Percentiles rank a stretch among this genome's conserved stretches.
phyloP scores from a whole-genome alignment of 2,329 filamentous ascomycete species.

The Fusarium sambucinum region DNA sequence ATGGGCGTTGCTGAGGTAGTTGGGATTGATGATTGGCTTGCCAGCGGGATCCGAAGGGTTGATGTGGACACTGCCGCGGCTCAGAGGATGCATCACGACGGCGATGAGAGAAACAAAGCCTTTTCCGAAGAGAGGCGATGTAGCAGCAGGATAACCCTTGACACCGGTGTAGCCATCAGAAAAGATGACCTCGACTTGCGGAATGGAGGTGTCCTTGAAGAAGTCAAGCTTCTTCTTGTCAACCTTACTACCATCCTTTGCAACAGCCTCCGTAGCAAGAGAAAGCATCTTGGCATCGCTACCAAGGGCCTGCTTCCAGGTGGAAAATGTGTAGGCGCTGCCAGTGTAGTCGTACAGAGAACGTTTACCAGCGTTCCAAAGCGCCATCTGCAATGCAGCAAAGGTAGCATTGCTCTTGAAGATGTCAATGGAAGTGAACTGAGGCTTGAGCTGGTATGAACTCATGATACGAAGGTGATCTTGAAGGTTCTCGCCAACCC shows the following conservation, averaged over 20 bases:
- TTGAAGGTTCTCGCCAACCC: conserved; percentile 61
- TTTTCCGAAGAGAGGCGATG: conserved; percentile 35
- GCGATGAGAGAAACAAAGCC: conserved; percentile 62
- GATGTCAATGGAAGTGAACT: conserved; percentile 31
- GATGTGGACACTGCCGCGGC: conserved; percentile 43
- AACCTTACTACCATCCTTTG: conserved; percentile 48
- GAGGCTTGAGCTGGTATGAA: conserved; percentile 50
- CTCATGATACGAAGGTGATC: conserved; percentile 53
- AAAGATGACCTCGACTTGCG: conserved; percentile 48
- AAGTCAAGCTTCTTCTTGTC: conserved; percentile 57
- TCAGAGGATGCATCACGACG: conserved; percentile 72
- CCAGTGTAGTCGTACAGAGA: conserved; percentile 43
- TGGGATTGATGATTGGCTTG: conserved; percentile 43
- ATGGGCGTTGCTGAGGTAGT: conserved; percentile 47
- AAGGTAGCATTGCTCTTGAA: conserved; percentile 37
- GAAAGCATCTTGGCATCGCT: conserved; percentile 21
- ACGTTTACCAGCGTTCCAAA: conserved; percentile 34
- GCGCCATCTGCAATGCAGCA: conserved; percentile 35
- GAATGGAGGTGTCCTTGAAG: conserved; percentile 49
- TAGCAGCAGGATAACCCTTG: conserved; percentile 48
- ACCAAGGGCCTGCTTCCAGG: conserved; percentile 40
- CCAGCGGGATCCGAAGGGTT: conserved; percentile 30
- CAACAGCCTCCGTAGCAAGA: conserved; percentile 43
- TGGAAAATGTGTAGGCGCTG: conserved; percentile 37
- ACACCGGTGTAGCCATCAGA: conserved; percentile 50